phyloP scores from a whole-genome alignment of 106 monocot species.

The Platanthera guangdongensis region DNA sequence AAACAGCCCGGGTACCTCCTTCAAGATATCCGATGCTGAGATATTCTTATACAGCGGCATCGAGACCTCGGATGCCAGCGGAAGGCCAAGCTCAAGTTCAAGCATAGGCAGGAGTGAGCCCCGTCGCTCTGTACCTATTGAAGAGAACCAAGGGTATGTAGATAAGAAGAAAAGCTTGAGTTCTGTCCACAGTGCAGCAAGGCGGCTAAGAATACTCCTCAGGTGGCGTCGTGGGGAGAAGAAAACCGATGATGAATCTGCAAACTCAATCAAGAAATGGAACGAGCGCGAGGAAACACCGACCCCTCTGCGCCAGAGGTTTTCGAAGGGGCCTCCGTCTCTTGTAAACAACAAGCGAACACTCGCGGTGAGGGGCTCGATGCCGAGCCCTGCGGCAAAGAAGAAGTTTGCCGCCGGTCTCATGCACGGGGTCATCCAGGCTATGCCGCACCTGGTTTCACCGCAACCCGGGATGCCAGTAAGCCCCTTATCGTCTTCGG shows the following conservation, averaged over 20 bases:
- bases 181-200: slow-evolving; percentile 37
- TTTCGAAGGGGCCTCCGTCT: slow-evolving; percentile 28
- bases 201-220: slow-evolving; percentile 40
- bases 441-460: slow-evolving; percentile 53
- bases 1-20: slow-evolving; percentile 64
- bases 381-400: slow-evolving; percentile 53
- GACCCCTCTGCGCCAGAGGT: slow-evolving; percentile 48
- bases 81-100: slow-evolving; percentile 49
- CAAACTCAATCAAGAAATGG: slow-evolving; percentile 37
- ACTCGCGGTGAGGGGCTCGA: slow-evolving; percentile 36
- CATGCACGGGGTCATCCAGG: slow-evolving; percentile 67
- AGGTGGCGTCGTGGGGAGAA: slow-evolving; percentile 38
- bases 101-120: slow-evolving; percentile 30
- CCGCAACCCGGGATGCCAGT: slow-evolving; percentile 13
- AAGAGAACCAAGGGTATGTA: slow-evolving; percentile 4
- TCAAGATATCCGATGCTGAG: slow-evolving; percentile 70
- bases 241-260: slow-evolving; percentile 37
- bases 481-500: slow-evolving; percentile 12
- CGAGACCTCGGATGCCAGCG: slow-evolving; percentile 21
- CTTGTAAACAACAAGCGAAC: slow-evolving; percentile 57
- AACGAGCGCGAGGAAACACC: slow-evolving; percentile 34
- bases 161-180: slow-evolving; percentile 29
- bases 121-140: slow-evolving; percentile 2
- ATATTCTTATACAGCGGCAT: slow-evolving; percentile 62
- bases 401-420: slow-evolving; percentile 57